Base-by-base conservation (phyloP, 2,329 filamentous ascomycete genomes). In the Ceratocystis colombiana region DNA sequence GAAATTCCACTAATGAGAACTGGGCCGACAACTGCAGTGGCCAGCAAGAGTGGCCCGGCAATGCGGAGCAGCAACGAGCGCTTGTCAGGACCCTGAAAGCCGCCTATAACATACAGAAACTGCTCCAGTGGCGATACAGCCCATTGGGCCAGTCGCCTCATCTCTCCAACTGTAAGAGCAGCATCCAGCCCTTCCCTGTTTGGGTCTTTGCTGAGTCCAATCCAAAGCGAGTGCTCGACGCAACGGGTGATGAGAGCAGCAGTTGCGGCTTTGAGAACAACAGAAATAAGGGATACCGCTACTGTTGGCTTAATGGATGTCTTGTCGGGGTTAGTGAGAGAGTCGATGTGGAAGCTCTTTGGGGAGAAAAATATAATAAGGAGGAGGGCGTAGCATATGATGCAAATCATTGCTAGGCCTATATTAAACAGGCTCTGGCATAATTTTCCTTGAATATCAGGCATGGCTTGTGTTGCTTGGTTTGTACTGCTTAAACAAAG, bases 341-440 rank as follows among this genome's bases (percentile, higher is more conserved):
- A 48, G 17, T 48, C 46, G 46, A 48, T 48, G n/a, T 48, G n/a
- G 46, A 48, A 48, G 46, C 46, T 48, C 17, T 48, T 22, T n/a
- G 46, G 46, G 5, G 46, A 48, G 46, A 48, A 2, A 48, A n/a
- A 48, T n/a, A 48, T n/a, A 17, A 20, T 2, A 4, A 48, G 17
- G 17, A 48, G 46, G 17, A 48, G 46, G 46, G 46, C 46, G 20
- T 48, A 48, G 46, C 46, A 48, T n/a, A 48, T 48, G 46, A 10
- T 22, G 17, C 46, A 48, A 48, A 22, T 22, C 2, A 48, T 48
- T 6, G 20, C 20, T 2, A 48, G 46, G 46, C 46, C 46, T 48
- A 48, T 22, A 48, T 48, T 48, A 7, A 48, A 4, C 46, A 48
- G 46, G n/a, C 46, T 22, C 46, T 48, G 46, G n/a, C 20, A 48